Conservation (phyloP, 2,329 filamentous ascomycete species). For the Dryadomyces quercus-mongolicae region DNA sequence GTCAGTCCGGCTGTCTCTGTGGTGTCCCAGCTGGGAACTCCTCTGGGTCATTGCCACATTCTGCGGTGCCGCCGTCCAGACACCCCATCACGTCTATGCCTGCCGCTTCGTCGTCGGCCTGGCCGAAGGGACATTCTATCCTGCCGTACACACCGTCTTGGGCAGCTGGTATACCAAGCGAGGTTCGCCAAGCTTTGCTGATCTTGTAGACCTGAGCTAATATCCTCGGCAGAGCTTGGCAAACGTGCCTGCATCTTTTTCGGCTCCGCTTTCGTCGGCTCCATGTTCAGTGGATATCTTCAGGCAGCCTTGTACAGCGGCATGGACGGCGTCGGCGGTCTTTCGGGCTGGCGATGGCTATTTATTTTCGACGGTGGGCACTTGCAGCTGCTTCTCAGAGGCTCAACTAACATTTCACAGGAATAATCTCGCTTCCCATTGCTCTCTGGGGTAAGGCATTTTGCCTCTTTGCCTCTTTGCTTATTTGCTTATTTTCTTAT, state of each 20-base stretch:
- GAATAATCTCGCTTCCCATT: neutral
- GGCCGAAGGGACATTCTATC: constrained; percentile 1
- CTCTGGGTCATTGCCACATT: constrained; percentile 1
- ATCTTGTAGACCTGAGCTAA: neutral
- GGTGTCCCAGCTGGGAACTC: constrained; percentile 1
- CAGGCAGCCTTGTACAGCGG: neutral
- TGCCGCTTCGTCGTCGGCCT: constrained; percentile 1
- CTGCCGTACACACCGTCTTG: neutral
- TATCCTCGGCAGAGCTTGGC: neutral
- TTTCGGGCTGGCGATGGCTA: constrained; percentile 1
- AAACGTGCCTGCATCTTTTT: constrained; percentile 1
- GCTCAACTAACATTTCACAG: neutral
- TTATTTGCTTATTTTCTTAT: neutral
- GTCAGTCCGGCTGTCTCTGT: neutral
- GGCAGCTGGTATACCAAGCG: neutral
- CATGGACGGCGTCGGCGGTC: neutral
- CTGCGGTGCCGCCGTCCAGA: neutral
- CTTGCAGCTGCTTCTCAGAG: neutral
- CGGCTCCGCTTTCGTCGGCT: neutral
- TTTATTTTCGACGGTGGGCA: neutral
- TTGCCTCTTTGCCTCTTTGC: too few relatives aligned
- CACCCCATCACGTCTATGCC: neutral
- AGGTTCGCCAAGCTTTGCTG: neutral
- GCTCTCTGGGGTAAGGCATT: neutral
- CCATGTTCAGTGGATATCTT: constrained; percentile 2